Evolutionary conservation across 306 rosid genomes (phyloP).

Genomic region (Spatholobus suberectus): DNA sequence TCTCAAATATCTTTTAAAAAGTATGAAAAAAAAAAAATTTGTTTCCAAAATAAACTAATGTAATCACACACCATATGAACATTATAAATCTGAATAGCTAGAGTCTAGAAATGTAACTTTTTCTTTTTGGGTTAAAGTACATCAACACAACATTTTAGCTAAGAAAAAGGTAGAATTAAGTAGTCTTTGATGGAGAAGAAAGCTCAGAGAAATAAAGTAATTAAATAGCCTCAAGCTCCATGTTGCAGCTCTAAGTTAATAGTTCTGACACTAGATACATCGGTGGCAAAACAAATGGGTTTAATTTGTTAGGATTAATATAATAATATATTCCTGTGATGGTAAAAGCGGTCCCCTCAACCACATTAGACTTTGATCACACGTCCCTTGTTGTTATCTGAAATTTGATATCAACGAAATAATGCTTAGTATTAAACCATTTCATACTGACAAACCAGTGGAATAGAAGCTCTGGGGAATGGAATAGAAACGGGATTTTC

Average conservation of each 20-base stretch:
- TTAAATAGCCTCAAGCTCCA: no score
- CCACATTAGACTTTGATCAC: slow-evolving; percentile 49
- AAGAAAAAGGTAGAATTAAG: not conserved
- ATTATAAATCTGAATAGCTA: no score
- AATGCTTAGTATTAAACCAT: slow-evolving; percentile 23
- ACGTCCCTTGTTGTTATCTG: slow-evolving; percentile 59
- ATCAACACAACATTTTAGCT: no score
- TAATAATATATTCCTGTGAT: slow-evolving; percentile 3
- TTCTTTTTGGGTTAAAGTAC: no score
- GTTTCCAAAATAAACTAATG: no score
- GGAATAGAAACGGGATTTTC: slow-evolving; percentile 99
- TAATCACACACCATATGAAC: no score
- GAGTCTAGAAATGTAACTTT: no score
- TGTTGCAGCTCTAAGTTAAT: slow-evolving; percentile 21
- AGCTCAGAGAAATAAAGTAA: not conserved
- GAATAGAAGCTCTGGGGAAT: slow-evolving; percentile 99
- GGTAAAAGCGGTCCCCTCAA: slow-evolving; percentile 56
- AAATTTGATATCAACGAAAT: slow-evolving; percentile 39
- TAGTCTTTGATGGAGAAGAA: not conserved
- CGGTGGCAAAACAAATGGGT: slow-evolving; percentile 7
- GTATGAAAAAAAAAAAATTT: no score
- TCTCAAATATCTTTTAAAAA: no score
- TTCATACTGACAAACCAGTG: slow-evolving; percentile 79
- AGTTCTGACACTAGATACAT: slow-evolving; percentile 18
- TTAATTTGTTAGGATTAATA: not conserved